Base-by-base conservation (phyloP, 352 stramenopile genomes). In the Phytophthora colocasiae region DNA sequence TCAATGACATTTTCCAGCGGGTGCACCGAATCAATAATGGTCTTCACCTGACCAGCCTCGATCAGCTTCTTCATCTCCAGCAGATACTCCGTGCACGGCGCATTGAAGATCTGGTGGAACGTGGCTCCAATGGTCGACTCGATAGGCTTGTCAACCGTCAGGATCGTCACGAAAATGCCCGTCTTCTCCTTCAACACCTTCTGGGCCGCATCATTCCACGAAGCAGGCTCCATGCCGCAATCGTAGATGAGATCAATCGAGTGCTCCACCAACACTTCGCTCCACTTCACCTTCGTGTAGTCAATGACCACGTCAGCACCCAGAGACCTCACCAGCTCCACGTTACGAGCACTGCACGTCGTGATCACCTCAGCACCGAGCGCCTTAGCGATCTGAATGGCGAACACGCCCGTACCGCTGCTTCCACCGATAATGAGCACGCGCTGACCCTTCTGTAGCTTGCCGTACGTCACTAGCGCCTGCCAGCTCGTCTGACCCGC, bases 41-140 rank as follows among this genome's bases (percentile, higher is more conserved):
- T 69, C 58, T 86, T 83, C 3, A 88, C 29, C 41, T 75, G 12
- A 15, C 53, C 56, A 11, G 55, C 55, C 47, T 75, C 62, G 22
- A 83, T 66, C 6, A 88, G 54, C 26, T 67, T 68, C 24, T 70
- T 72, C 26, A 91, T 52, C 57, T 69, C 65, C 39, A 71, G 3
- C 7, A 77, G 45, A 43, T 68, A 60, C 52, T 65, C 54, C 0
- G 66, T 58, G 54, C 58, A 43, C n/a, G 65, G 59, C 31, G 53
- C 32, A 38, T 63, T 66, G 36, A 71, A 63, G 31, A 70, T 65
- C 39, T 75, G 63, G 38, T 73, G 29, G 6, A 45, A 17, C 22
- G 55, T 74, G 2, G 79, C 84, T 19, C 82, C 87, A 10, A 91
- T 87, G n/a, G 82, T 59, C 6, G 85, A 83, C 47, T 85, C 81